Conservation (phyloP, 2,329 filamentous ascomycete species). For the Esteya vermicola region DNA sequence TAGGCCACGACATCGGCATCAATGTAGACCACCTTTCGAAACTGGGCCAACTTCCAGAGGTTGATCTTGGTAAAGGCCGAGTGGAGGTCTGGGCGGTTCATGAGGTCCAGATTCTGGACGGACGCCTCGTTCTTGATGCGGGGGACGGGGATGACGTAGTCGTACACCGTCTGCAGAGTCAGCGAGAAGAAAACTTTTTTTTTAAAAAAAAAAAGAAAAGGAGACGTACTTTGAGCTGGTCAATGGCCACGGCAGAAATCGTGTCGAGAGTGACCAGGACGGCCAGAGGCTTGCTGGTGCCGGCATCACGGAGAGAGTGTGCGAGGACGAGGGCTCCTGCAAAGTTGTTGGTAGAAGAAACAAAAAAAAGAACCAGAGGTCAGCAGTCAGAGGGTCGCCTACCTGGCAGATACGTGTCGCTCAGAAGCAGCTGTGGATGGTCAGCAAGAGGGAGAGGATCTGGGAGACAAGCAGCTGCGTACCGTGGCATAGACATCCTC, state of each 20-base stretch:
- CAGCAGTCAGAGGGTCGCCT: slow-evolving; percentile 11
- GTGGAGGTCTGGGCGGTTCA: slow-evolving; percentile 81
- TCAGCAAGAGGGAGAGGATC: background rate
- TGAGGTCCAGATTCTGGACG: slow-evolving; percentile 74
- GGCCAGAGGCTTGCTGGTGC: slow-evolving; percentile 72
- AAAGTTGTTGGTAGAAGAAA: background rate
- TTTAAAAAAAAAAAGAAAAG: background rate
- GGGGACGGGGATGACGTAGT: slow-evolving; percentile 75
- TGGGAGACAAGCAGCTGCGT: slow-evolving; percentile 13
- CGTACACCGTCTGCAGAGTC: slow-evolving; percentile 54
- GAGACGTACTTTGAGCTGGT: slow-evolving; percentile 56
- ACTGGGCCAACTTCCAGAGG: slow-evolving; percentile 83
- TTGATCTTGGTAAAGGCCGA: slow-evolving; percentile 95
- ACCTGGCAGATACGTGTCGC: slow-evolving; percentile 88
- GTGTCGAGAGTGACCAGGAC: slow-evolving; percentile 71
- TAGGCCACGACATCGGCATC: slow-evolving; percentile 90
- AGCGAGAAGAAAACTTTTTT: too few species aligned
- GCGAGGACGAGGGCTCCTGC: slow-evolving; percentile 83
- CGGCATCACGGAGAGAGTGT: slow-evolving; percentile 85
- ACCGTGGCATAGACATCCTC: slow-evolving; percentile 45
- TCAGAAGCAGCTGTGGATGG: slow-evolving; percentile 66
- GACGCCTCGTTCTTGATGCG: slow-evolving; percentile 57
- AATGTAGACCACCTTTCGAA: slow-evolving; percentile 83
- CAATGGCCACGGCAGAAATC: slow-evolving; percentile 59
- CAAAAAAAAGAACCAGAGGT: slow-evolving; percentile 3